Evolutionary conservation across 2,329 filamentous ascomycete species (phyloP), one percentile per base, ranked within the genome.

Genomic region (Ceratocystis lukuohia): DNA sequence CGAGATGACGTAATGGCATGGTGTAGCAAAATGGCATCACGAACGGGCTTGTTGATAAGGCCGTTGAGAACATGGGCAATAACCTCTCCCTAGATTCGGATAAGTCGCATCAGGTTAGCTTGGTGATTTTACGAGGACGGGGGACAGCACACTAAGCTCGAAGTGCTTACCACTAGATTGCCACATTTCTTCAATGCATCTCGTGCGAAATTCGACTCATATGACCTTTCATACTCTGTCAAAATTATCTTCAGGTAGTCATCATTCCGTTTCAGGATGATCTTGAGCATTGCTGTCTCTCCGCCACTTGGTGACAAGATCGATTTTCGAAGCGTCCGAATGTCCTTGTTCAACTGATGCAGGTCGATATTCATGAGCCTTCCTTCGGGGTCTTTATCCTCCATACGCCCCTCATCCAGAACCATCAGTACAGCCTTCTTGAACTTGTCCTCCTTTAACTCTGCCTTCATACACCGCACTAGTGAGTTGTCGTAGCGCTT

Each of bases 361-460:
- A 77, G 75, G 72, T 93, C 86, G 5, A 86, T 70, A 0, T 78
- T 76, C 25, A 88, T 70, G 4, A 77, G 77, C 3, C 79, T 77
- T 50, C 91, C 88, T 22, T 84, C 74, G 0, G 81, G 80, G 72
- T 91, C 88, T 22, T 79, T 80, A 70, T 97, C 92, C 70, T 94
- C 88, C 83, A 96, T 94, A 10, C 91, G 79, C 66, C 84, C 80
- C 74, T 88, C 91, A 67, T 96, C 91, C 0, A 99, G 80, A 5
- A 89, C 91, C 73, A 91, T 80, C 68, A 97, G 73, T 3, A 99
- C 86, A 0, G 92, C 92, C 69, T 86, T 87, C 69, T 96, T 91
- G 78, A 97, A 99, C 76, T 97, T 97, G 76, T 97, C 92, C 69
- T 94, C 91, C 72, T 92, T 93, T 46, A 99, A 80, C 76, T 99